Base-by-base conservation (phyloP, 225 moss, liverwort and hornwort genomes). In the Physcomitrium patens region DNA sequence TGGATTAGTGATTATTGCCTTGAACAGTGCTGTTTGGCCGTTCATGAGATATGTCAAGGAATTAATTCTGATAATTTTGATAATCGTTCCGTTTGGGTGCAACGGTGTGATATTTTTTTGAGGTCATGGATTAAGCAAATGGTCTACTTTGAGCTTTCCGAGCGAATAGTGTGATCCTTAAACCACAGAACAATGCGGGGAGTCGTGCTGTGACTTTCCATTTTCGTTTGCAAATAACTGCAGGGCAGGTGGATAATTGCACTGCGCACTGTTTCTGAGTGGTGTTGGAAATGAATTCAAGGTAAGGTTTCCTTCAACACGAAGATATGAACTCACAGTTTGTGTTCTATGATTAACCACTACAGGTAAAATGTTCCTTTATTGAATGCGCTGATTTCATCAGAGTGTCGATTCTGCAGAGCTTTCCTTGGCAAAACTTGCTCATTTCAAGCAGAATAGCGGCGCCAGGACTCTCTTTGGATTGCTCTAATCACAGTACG, bases 191-290 rank as follows among this genome's bases (percentile, higher is more conserved):
- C 52, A 22, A 54, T 53, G 65, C 59, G 26, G 70, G 45, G 17
- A 16, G 46, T 44, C 43, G 23, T n/a, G 74, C 44, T 63, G 53
- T 63, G 53, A 53, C 52, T 63, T 63, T 63, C 73, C 52, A 53
- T 73, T 63, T 23, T 28, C 1, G 63, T 54, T 43, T 44, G 9
- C 26, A 20, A 46, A 19, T 57, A 51, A 28, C 65, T 57, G 56
- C 57, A 75, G 65, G 55, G 17, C 54, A 54, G 23, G 45, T 9
- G 54, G n/a, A 45, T 13, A 12, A 74, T 43, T 54, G 43, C 74
- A 12, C 9, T 13, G 2, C 20, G 64, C 74, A 43, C 44, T 42
- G 12, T 64, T 44, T 64, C 6, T 12, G 54, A 42, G 55, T 54
- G 70, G 7, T 24, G 45, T 44, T 44, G 70, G 58, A 44, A 70